These are phyloP conservation scores for Triticum turgidum DNA, from an alignment of 176 grass and related monocot genomes.

Conservation along the genomic window DNA sequence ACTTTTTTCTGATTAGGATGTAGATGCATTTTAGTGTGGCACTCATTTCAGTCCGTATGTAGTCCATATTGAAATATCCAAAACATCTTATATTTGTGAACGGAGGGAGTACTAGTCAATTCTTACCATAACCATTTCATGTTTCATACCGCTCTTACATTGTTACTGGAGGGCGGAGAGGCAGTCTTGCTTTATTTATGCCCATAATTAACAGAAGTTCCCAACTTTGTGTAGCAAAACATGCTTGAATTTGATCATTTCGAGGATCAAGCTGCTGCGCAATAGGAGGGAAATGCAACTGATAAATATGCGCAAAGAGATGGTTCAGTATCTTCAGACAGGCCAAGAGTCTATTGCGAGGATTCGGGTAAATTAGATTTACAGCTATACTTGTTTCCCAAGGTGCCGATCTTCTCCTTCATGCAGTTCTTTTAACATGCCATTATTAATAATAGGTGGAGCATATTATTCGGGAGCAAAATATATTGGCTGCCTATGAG, in stretches of 20 bases:
- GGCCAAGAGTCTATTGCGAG: constrained; percentile 86
- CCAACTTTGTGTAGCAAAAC: constrained; percentile 68
- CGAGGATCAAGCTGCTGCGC: constrained; percentile 95
- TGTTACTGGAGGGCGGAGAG: background rate
- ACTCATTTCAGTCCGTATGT: no score
- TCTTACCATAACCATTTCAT: background rate
- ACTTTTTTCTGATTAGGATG: no score
- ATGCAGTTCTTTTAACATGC: constrained; percentile 14
- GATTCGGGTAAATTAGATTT: constrained; percentile 67
- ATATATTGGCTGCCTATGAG: constrained; percentile 96
- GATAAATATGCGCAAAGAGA: constrained; percentile 91
- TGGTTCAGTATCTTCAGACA: constrained; percentile 90
- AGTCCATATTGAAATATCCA: no score
- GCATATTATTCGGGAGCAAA: constrained; percentile 88
- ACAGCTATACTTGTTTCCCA: background rate
- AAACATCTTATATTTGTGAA: no score
- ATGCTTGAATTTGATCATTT: constrained; percentile 94
- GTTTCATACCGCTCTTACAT: background rate
- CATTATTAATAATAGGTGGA: constrained; percentile 66
- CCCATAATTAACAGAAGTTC: background rate
- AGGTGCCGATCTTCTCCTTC: background rate
- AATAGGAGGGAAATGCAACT: constrained; percentile 92
- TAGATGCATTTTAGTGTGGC: no score
- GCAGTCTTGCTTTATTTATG: background rate
- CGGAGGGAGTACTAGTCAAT: background rate